A percentile compares a stretch with the other conserved stretches of the same genome.
These are phyloP conservation scores for Globisporangium barbulae DNA, from an alignment of 352 stramenopile species.

Conservation along the genomic window DNA sequence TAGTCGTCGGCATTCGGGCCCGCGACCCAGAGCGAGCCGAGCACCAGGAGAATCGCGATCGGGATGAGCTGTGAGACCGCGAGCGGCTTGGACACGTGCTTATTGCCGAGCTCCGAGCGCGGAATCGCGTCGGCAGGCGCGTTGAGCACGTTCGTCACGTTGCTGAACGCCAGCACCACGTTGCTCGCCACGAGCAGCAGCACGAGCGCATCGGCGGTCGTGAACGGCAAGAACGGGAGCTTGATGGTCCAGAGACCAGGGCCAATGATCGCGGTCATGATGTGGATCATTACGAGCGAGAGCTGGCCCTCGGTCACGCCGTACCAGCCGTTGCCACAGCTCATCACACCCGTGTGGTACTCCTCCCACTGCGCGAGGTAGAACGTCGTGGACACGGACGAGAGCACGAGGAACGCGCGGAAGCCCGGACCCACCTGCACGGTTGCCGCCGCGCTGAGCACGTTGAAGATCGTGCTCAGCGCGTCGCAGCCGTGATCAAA, in stretches of 20 bases:
- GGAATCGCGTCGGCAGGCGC: slow-evolving; percentile 53
- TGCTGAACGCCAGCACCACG: slow-evolving; percentile 68
- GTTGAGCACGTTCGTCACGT: slow-evolving; percentile 69
- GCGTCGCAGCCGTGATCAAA: slow-evolving; percentile 97
- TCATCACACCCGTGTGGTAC: slow-evolving; percentile 89
- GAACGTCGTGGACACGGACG: slow-evolving; percentile 77
- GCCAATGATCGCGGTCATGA: slow-evolving; percentile 56
- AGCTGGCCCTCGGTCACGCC: slow-evolving; percentile 85
- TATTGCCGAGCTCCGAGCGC: slow-evolving; percentile 71
- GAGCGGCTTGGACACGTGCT: slow-evolving; percentile 78
- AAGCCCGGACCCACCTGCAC: slow-evolving; percentile 48
- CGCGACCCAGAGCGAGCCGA: slow-evolving; percentile 72
- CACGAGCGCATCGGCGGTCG: slow-evolving; percentile 57
- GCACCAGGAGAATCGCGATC: slow-evolving; percentile 47
- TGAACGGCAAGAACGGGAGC: slow-evolving; percentile 36
- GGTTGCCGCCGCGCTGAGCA: slow-evolving; percentile 68
- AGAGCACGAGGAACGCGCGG: slow-evolving; percentile 53
- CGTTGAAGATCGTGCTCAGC: slow-evolving; percentile 80
- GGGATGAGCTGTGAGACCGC: slow-evolving; percentile 77
- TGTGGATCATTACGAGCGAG: slow-evolving; percentile 62
- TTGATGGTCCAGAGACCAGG: slow-evolving; percentile 48
- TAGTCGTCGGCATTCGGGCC: slow-evolving; percentile 67
- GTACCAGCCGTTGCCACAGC: slow-evolving; percentile 81
- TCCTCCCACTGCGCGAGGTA: slow-evolving; percentile 88
- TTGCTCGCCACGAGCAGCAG: slow-evolving; percentile 64